Evolutionary conservation across 176 grass and related monocot species (phyloP).

Genomic region (Rhynchospora pubera): DNA sequence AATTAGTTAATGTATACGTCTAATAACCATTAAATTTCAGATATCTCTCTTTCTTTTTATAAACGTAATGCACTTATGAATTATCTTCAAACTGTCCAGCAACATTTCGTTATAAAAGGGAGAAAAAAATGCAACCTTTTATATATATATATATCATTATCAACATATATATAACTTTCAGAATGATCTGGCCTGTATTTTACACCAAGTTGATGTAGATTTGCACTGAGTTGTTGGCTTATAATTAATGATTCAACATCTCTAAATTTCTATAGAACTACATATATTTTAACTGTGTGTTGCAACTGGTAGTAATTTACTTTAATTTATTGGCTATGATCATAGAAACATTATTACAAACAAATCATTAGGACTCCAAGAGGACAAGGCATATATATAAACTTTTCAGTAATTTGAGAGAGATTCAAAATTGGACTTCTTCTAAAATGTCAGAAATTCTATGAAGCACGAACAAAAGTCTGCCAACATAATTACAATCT

Average conservation of each 20-base stretch:
- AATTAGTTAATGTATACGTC: not conserved
- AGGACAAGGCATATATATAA: no score
- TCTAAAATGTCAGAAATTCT: not conserved
- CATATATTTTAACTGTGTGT: not conserved
- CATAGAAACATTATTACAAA: not conserved
- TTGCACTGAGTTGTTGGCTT: not conserved
- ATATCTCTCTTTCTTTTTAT: not conserved
- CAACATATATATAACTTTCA: not conserved
- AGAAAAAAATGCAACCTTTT: not conserved
- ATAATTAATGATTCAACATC: not conserved
- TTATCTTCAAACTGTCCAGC: not conserved
- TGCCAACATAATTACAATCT: not conserved
- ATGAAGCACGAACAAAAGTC: not conserved
- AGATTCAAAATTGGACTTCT: not conserved
- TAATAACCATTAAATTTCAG: not conserved
- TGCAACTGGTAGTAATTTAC: not conserved
- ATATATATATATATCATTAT: not conserved
- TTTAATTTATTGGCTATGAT: not conserved
- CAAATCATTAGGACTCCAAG: not conserved
- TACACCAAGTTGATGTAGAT: not conserved
- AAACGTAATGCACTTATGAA: not conserved
- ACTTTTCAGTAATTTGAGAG: no score
- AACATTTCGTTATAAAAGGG: not conserved
- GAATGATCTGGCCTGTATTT: not conserved
- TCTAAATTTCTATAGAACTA: not conserved